Evolutionary conservation across 2,329 filamentous ascomycete genomes (phyloP).

Genomic region (Parastagonospora avenae): DNA sequence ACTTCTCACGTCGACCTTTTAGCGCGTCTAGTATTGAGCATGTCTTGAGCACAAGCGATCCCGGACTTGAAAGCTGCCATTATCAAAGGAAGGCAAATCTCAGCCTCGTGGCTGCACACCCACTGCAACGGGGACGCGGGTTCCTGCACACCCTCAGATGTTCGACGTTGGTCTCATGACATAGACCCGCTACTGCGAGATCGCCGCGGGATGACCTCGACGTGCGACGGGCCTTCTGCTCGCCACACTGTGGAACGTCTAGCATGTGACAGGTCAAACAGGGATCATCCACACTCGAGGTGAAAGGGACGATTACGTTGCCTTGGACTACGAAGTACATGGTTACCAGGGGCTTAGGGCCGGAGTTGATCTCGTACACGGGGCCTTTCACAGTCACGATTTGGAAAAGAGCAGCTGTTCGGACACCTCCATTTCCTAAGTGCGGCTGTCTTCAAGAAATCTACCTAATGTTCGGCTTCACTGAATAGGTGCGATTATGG

Average conservation of each 20-base stretch:
- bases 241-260: conserved; percentile 33
- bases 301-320: too few species aligned
- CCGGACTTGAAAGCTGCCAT: too few species aligned
- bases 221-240: conserved; percentile 38
- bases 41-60: background rate
- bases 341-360: too few species aligned
- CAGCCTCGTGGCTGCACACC: conserved; percentile 6
- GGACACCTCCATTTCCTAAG: too few species aligned
- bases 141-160: conserved; percentile 14
- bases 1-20: background rate
- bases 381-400: too few species aligned
- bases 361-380: too few species aligned
- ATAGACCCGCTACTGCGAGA: conserved; percentile 28
- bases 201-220: conserved; percentile 31
- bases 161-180: conserved; percentile 27
- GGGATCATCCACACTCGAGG: background rate
- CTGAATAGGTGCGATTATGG: too few species aligned
- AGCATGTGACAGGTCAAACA: conserved; percentile 35
- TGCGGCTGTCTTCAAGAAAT: too few species aligned
- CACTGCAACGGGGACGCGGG: conserved; percentile 5
- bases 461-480: too few species aligned
- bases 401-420: too few species aligned
- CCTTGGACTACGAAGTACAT: too few species aligned
- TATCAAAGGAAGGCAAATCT: background rate
- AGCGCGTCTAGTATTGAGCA: background rate